Percentiles rank a stretch among this genome's conserved stretches.
Conservation (phyloP, 257 asterid species). For the Anisodus acutangulus region DNA sequence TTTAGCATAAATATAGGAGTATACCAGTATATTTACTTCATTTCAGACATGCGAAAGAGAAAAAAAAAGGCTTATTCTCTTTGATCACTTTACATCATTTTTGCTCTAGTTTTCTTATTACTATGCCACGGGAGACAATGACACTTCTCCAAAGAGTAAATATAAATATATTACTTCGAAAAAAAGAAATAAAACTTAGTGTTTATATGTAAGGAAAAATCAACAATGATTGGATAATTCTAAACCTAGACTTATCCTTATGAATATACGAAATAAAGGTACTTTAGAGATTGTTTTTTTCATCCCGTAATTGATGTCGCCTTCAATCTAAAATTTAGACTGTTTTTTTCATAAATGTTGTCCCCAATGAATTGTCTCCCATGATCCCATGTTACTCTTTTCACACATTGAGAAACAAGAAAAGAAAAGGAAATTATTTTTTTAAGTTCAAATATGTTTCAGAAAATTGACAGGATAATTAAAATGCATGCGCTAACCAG, state of each 20-base stretch:
- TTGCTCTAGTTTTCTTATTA: no score
- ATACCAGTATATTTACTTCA: not conserved
- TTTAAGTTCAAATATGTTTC: not conserved
- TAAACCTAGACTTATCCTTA: not conserved
- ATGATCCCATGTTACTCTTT: conserved; percentile 26
- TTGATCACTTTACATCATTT: not conserved
- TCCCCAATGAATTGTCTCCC: conserved; percentile 12
- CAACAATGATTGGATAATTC: not conserved
- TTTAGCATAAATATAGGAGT: no score
- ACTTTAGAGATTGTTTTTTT: not conserved
- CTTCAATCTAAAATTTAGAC: not conserved
- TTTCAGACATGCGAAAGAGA: not conserved
- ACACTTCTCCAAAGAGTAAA: not conserved
- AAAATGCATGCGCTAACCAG: conserved; percentile 13
- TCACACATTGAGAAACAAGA: not conserved
- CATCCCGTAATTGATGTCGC: not conserved
- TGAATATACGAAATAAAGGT: not conserved
- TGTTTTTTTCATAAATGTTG: not conserved
- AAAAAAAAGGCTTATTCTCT: not conserved
- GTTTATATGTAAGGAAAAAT: not conserved
- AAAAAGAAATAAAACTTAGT: no score
- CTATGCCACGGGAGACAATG: not conserved
- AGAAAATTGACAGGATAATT: conserved; percentile 12
- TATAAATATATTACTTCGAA: no score
- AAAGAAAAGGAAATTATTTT: not conserved